Evolutionary conservation across 2,329 filamentous ascomycete species (phyloP), one percentile per base, ranked within the genome.

Genomic region (Mariannaea sp.): DNA sequence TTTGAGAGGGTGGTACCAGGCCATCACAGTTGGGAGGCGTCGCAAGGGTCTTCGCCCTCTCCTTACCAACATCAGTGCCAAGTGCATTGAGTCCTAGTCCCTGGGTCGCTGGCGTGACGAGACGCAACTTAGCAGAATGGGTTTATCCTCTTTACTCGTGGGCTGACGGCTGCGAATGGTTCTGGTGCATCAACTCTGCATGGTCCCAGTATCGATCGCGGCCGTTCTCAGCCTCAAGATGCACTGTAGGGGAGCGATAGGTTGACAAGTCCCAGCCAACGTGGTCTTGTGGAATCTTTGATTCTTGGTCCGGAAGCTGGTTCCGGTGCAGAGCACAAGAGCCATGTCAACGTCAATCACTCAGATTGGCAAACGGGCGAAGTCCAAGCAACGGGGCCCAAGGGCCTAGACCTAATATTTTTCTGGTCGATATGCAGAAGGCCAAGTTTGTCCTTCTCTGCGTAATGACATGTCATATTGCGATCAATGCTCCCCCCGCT

Each of bases 391-490:
- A 61, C 50, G 30, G 20, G 17, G 17, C 47, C 32, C 49, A 55
- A 33, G 40, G 27, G 22, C 54, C 42, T 39, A 49, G 51, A 47
- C 47, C 47, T 52, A 59, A 32, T 55, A 43, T 53, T 49, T 47
- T 47, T 46, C 26, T 55, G 27, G 56, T 49, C 50, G 17, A 48
- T 58, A 55, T 65, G 61, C 61, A 60, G 17, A 53, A 36, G 48
- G 52, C 59, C 49, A 49, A 49, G 52, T 55, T 55, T 53, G 61
- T 65, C 49, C 51, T 48, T 58, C 50, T 46, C 54, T 53, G 50
- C 53, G 55, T 55, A 36, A 14, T 67, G 65, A 66, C 57, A 51
- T 38, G 59, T 67, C 65, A 65, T 33, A 57, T 65, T 61, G 33
- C 55, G 58, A 65, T 61, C 54, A 65, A 38, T 51, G 40, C 55